phyloP scores from a whole-genome alignment of 2,329 filamentous ascomycete species.

The Aspergillus sp. region DNA sequence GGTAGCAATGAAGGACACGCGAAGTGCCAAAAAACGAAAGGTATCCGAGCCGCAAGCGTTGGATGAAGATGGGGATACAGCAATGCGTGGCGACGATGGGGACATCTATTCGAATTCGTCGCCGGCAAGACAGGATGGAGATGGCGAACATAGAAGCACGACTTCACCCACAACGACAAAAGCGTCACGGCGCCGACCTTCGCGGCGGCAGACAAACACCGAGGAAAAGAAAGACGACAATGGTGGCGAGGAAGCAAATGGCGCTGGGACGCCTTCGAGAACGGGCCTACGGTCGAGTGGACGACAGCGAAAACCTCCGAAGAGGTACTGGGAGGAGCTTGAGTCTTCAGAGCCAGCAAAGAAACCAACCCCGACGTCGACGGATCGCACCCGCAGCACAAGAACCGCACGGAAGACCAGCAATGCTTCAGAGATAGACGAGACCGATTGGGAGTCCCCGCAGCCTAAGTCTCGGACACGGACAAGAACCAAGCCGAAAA shows the following conservation, averaged over 20 bases:
- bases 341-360: constrained; percentile 13
- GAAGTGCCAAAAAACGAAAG: constrained; percentile 27
- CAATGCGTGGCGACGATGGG: constrained; percentile 16
- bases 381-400: constrained; percentile 12
- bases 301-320: constrained; percentile 25
- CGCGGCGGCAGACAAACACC: constrained; percentile 6
- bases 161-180: constrained; percentile 8
- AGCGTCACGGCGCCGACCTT: constrained; percentile 17
- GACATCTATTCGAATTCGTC: constrained; percentile 9
- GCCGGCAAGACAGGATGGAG: constrained; percentile 1
- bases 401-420: constrained; percentile 15
- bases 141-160: constrained; percentile 4
- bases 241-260: constrained; percentile 5
- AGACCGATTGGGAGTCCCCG: constrained; percentile 14
- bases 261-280: constrained; percentile 14
- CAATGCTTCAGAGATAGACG: constrained; percentile 9
- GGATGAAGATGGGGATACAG: constrained; percentile 23
- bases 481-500: constrained; percentile 21
- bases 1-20: constrained; percentile 23
- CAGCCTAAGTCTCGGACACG: constrained; percentile 10
- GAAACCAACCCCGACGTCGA: constrained; percentile 12
- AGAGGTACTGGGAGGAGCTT: constrained; percentile 21
- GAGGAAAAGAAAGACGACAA: constrained; percentile 5
- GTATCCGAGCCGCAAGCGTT: constrained; percentile 18
- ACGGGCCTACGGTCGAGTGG: constrained; percentile 24